These are phyloP conservation scores for Theileria orientalis DNA, from an alignment of 169 alveolate genomes.

Conservation along the genomic window DNA sequence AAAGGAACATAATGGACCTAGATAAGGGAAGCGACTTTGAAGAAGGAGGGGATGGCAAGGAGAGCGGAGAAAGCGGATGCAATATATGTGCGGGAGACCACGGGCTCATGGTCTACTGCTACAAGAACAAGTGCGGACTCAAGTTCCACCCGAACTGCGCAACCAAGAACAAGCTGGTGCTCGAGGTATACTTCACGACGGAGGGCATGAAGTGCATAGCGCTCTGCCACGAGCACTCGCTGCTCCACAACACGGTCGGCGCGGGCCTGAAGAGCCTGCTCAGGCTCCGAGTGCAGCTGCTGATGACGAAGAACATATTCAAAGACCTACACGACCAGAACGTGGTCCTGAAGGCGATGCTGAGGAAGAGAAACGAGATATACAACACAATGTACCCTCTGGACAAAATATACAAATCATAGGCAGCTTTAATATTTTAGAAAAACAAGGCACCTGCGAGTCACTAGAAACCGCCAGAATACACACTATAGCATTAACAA, in stretches of 20 bases:
- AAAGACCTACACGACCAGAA: slow-evolving; percentile 56
- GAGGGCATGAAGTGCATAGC: slow-evolving; percentile 38
- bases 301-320: slow-evolving; percentile 20
- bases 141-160: slow-evolving; percentile 57
- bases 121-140: slow-evolving; percentile 17
- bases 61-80: background rate
- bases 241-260: slow-evolving; percentile 44
- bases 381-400: slow-evolving; percentile 69
- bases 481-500: too few species aligned
- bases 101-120: slow-evolving; percentile 49
- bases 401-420: background rate
- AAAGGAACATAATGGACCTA: background rate
- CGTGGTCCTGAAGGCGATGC: slow-evolving; percentile 61
- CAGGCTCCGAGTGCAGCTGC: slow-evolving; percentile 24
- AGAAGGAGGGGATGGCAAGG: background rate
- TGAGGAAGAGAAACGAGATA: slow-evolving; percentile 69
- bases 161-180: slow-evolving; percentile 10
- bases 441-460: background rate
- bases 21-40: background rate
- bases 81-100: slow-evolving; percentile 11
- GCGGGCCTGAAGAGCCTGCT: slow-evolving; percentile 37
- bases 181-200: slow-evolving; percentile 38
- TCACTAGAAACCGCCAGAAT: too few species aligned
- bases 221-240: slow-evolving; percentile 51
- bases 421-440: background rate